A percentile compares a stretch with the other conserved stretches of the same genome.
Evolutionary conservation across 768 basidiomycete species (phyloP).

Genomic region (Mrakia blollopis): DNA sequence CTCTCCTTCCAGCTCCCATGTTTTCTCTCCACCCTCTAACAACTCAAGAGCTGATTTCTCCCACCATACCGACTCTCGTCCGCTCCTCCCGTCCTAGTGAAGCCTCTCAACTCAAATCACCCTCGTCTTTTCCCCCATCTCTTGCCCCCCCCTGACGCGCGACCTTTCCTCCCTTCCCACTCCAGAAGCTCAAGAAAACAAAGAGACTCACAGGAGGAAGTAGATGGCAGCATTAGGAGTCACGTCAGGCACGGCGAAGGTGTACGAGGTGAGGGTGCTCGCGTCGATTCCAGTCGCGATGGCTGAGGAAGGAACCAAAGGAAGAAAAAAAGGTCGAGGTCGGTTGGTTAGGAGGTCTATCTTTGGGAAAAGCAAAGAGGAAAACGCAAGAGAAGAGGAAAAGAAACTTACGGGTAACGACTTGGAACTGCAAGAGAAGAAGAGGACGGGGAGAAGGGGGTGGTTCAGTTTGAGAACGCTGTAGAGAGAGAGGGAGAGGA

Average conservation of each 20-base stretch:
- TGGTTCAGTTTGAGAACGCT: background rate
- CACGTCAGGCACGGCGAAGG: conserved; percentile 26
- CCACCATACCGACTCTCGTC: background rate
- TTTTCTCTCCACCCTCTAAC: too few relatives aligned
- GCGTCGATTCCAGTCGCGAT: conserved; percentile 31
- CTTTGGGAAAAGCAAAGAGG: background rate
- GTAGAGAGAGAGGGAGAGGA: background rate
- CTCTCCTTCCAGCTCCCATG: too few relatives aligned
- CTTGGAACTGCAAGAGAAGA: background rate
- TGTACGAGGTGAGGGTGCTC: conserved; percentile 10
- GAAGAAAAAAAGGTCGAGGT: background rate
- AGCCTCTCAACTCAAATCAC: too few relatives aligned
- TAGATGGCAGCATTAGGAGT: conserved; percentile 28
- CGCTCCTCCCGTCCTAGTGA: too few relatives aligned
- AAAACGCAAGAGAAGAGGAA: background rate
- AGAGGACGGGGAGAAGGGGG: background rate
- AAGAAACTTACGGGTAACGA: background rate
- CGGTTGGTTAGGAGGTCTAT: background rate
- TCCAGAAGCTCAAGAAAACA: background rate
- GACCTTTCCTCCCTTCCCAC: background rate
- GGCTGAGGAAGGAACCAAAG: conserved; percentile 10
- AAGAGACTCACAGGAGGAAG: conserved; percentile 29
- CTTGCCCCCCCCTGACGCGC: background rate
- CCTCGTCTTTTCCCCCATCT: background rate
- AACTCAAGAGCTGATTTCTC: too few relatives aligned